Evolutionary conservation across 169 alveolate genomes (phyloP).

Genomic region (Cardiosporidium cionae): DNA sequence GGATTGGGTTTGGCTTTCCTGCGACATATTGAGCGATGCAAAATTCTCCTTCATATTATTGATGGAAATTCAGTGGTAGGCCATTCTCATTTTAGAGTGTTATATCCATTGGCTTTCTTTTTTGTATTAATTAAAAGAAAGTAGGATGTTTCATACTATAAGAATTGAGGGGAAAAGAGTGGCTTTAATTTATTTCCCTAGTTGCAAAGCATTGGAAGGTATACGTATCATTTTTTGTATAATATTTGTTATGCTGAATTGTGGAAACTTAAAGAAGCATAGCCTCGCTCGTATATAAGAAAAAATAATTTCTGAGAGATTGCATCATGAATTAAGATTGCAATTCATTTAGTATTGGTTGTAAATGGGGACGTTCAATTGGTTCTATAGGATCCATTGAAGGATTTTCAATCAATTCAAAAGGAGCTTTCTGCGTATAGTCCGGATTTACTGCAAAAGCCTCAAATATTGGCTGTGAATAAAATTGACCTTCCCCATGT

Average conservation of each 20-base stretch:
- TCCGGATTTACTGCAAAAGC: not conserved
- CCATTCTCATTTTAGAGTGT: not conserved
- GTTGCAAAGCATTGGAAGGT: not conserved
- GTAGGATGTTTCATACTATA: not conserved
- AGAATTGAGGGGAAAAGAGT: not conserved
- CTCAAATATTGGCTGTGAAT: conserved; percentile 1
- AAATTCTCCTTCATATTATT: not conserved
- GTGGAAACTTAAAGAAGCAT: not conserved
- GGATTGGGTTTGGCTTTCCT: conserved; percentile 80
- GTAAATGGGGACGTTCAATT: not conserved
- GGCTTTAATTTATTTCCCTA: not conserved
- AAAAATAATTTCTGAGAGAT: no score
- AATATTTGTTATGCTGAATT: not conserved
- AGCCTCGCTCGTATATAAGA: no score
- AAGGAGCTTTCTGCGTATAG: not conserved
- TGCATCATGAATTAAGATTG: not conserved
- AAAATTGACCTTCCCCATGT: not conserved
- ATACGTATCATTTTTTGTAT: not conserved
- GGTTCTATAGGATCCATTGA: not conserved
- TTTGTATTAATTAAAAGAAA: not conserved
- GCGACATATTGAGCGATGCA: conserved; percentile 69
- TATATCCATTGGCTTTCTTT: not conserved
- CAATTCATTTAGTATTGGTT: not conserved
- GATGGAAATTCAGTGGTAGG: not conserved
- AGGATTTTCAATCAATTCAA: not conserved